Conservation (phyloP, 164 flowering plant genomes). For the Buxus sempervirens region DNA sequence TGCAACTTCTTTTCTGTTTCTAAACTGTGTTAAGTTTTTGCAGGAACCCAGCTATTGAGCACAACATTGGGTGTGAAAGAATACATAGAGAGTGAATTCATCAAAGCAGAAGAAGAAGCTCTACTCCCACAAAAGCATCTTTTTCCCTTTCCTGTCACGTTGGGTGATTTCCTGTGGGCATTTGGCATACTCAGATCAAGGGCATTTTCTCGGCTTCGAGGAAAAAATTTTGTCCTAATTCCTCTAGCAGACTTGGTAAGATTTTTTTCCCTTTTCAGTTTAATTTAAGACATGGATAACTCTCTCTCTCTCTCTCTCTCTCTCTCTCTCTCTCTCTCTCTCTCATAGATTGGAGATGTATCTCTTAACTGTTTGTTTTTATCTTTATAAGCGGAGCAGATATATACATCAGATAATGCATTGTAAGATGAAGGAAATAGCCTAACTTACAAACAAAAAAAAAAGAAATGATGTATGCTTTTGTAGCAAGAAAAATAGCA, state of each 20-base stretch:
- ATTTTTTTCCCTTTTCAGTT: not conserved
- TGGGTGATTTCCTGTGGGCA: conserved; percentile 90
- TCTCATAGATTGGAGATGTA: not conserved
- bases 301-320: not conserved
- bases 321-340: too few species aligned
- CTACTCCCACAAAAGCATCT: conserved; percentile 57
- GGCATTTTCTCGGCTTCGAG: conserved; percentile 86
- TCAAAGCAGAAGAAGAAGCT: conserved; percentile 59
- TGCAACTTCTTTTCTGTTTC: not conserved
- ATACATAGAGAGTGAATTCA: conserved; percentile 67
- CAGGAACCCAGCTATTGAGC: conserved; percentile 87
- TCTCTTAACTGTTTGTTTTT: too few species aligned
- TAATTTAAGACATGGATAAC: not conserved
- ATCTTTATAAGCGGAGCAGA: too few species aligned
- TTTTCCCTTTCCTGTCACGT: conserved; percentile 62
- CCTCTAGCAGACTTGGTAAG: conserved; percentile 88
- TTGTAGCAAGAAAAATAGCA: too few species aligned
- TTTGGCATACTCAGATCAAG: conserved; percentile 90
- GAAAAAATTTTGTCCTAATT: conserved; percentile 76
- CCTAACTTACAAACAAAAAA: too few species aligned
- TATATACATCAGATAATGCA: too few species aligned
- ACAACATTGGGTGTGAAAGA: conserved; percentile 74
- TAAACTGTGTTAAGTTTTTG: conserved; percentile 12
- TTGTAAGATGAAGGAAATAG: too few species aligned
- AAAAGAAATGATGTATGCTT: too few species aligned